phyloP scores from a whole-genome alignment of 257 asterid species.

The Nicotiana noctiflora region DNA sequence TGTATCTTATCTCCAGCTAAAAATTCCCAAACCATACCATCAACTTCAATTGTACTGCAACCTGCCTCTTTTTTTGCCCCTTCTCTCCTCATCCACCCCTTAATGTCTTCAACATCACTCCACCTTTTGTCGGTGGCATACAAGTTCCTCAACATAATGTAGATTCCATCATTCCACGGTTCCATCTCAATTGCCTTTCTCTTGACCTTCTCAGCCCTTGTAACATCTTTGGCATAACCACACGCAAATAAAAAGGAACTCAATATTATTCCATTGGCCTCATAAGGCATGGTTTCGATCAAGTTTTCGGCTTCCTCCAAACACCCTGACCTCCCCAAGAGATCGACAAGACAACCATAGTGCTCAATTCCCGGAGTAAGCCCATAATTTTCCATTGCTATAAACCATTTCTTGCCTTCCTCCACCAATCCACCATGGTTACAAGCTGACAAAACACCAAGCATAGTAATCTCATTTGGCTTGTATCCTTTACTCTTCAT shows the following conservation, averaged over 20 bases:
- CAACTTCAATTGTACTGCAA: constrained; percentile 64
- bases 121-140: constrained; percentile 87
- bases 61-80: constrained; percentile 90
- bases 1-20: constrained; percentile 53
- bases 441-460: constrained; percentile 83
- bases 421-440: constrained; percentile 88
- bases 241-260: constrained; percentile 83
- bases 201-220: constrained; percentile 67
- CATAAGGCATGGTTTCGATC: constrained; percentile 77
- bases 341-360: constrained; percentile 81
- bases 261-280: constrained; percentile 75
- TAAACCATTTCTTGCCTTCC: constrained; percentile 78
- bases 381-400: constrained; percentile 44
- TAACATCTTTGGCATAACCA: constrained; percentile 68
- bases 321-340: constrained; percentile 78
- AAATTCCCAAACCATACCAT: constrained; percentile 55
- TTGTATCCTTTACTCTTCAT: constrained; percentile 48
- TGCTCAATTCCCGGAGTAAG: constrained; percentile 63
- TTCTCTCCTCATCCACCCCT: constrained; percentile 49
- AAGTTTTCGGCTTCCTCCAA: constrained; percentile 79
- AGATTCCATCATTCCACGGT: constrained; percentile 74
- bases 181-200: constrained; percentile 60
- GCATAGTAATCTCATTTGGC: constrained; percentile 73
- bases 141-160: constrained; percentile 74
- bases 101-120: constrained; percentile 68